Evolutionary conservation across 1,139 yeast species (phyloP).

Genomic region (Torulaspora globosa): DNA sequence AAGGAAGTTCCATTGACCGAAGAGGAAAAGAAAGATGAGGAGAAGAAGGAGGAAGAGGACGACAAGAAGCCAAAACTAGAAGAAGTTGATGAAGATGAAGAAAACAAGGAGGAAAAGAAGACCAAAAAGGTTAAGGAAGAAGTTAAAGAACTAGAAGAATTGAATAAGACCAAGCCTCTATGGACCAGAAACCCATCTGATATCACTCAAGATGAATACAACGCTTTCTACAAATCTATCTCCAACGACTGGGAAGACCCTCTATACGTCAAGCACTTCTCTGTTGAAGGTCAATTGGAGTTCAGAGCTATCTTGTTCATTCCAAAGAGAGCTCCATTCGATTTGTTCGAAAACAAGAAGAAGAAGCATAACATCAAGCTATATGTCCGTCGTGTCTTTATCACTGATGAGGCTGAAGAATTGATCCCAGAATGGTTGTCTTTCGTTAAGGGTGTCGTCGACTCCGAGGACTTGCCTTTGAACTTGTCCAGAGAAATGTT

Average conservation of each 20-base stretch:
- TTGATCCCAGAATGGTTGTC: slow-evolving; percentile 98
- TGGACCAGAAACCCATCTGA: slow-evolving; percentile 99
- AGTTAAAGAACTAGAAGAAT: slow-evolving; percentile 89
- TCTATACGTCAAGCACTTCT: slow-evolving; percentile 98
- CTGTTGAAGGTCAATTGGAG: slow-evolving; percentile 99
- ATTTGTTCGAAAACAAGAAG: slow-evolving; percentile 94
- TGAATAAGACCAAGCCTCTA: slow-evolving; percentile 97
- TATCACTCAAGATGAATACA: slow-evolving; percentile 97
- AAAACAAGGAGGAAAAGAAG: slow-evolving; percentile 60
- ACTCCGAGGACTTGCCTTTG: slow-evolving; percentile 98
- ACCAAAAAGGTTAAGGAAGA: slow-evolving; percentile 82
- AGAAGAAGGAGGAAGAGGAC: slow-evolving; percentile 56
- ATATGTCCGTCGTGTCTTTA: slow-evolving; percentile 99
- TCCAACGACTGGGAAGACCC: slow-evolving; percentile 99
- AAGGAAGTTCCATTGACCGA: slow-evolving; percentile 82
- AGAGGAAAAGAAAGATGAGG: slow-evolving; percentile 52
- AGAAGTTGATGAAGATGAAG: slow-evolving; percentile 64
- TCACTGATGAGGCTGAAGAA: slow-evolving; percentile 99
- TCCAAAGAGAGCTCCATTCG: slow-evolving; percentile 99
- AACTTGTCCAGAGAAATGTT: slow-evolving; percentile 99
- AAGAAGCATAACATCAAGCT: slow-evolving; percentile 98
- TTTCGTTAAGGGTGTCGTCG: slow-evolving; percentile 98
- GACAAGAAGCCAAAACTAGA: slow-evolving; percentile 63
- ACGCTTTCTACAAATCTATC: slow-evolving; percentile 98
- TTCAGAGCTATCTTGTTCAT: slow-evolving; percentile 96